Percentiles rank a stretch among this genome's conserved stretches.
phyloP scores from a whole-genome alignment of 805 yeast species.

The Candida loeiensis region DNA sequence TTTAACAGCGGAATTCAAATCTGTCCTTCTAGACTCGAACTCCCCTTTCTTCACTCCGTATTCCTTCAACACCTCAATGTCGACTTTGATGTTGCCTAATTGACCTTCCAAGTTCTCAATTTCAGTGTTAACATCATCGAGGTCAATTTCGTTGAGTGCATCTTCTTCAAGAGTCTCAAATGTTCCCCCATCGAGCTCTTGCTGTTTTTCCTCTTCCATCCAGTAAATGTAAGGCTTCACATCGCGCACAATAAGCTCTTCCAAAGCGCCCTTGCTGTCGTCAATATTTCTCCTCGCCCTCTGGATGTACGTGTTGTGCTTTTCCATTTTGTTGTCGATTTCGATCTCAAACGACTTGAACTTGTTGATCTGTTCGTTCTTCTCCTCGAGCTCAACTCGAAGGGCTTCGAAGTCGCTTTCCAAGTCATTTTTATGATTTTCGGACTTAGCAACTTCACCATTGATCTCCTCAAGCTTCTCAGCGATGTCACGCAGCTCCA shows the following conservation, averaged over 20 bases:
- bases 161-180: conserved; percentile 47
- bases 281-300: conserved; percentile 39
- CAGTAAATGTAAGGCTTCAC: conserved; percentile 48
- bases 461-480: conserved; percentile 30
- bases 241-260: conserved; percentile 50
- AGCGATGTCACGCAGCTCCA: conserved; percentile 14
- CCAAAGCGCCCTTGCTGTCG: conserved; percentile 38
- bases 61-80: conserved; percentile 71
- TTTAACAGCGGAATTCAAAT: conserved; percentile 64
- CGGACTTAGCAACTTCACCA: conserved; percentile 27
- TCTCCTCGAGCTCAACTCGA: conserved; percentile 29
- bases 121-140: conserved; percentile 47
- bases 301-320: conserved; percentile 39
- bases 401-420: conserved; percentile 37
- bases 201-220: conserved; percentile 41
- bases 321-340: conserved; percentile 59
- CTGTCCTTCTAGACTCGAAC: conserved; percentile 57
- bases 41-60: conserved; percentile 68
- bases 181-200: conserved; percentile 30
- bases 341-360: conserved; percentile 67
- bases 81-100: conserved; percentile 56
- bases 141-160: conserved; percentile 47
- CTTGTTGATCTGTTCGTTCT: conserved; percentile 47
- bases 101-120: conserved; percentile 53
- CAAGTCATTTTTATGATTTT: conserved; percentile 36